Evolutionary conservation across 1,284 basidiomycete genomes (phyloP).

Genomic region (Malassezia restricta): DNA sequence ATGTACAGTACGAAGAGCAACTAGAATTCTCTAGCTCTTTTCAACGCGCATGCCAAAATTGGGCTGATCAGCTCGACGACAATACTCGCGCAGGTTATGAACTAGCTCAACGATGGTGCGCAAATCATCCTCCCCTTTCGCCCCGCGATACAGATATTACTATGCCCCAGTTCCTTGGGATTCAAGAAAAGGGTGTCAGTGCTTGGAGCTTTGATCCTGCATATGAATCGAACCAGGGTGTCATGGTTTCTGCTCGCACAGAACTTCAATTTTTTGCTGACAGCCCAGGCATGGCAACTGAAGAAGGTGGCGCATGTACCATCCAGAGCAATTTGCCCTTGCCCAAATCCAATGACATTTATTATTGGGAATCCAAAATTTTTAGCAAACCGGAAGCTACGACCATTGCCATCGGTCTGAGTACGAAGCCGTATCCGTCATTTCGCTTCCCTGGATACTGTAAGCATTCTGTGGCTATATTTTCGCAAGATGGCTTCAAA

Average conservation of each 20-base stretch:
- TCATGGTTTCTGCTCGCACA: conserved; percentile 41
- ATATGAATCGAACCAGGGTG: conserved; percentile 42
- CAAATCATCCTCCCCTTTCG: conserved; percentile 21
- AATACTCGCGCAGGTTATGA: conserved; percentile 60
- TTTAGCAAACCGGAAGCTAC: conserved; percentile 43
- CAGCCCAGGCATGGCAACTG: conserved; percentile 42
- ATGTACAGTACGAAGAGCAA: conserved; percentile 65
- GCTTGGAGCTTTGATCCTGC: conserved; percentile 45
- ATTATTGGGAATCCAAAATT: conserved; percentile 47
- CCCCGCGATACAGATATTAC: conserved; percentile 42
- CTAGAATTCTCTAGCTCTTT: conserved; percentile 76
- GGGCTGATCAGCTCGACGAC: conserved; percentile 75
- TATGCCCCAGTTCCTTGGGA: conserved; percentile 41
- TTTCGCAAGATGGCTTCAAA: conserved; percentile 83
- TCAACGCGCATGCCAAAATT: conserved; percentile 76
- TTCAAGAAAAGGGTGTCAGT: conserved; percentile 46
- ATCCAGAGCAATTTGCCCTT: conserved; percentile 44
- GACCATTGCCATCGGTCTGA: conserved; percentile 37
- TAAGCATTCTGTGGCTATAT: conserved; percentile 87
- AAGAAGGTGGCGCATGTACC: conserved; percentile 41
- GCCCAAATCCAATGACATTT: conserved; percentile 45
- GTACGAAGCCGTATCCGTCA: conserved; percentile 43
- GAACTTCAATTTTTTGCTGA: conserved; percentile 45
- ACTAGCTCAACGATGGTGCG: conserved; percentile 67
- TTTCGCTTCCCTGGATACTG: conserved; percentile 55